phyloP scores from a whole-genome alignment of 192 early-diverging fungal species.

The Entomortierella chlamydospora region DNA sequence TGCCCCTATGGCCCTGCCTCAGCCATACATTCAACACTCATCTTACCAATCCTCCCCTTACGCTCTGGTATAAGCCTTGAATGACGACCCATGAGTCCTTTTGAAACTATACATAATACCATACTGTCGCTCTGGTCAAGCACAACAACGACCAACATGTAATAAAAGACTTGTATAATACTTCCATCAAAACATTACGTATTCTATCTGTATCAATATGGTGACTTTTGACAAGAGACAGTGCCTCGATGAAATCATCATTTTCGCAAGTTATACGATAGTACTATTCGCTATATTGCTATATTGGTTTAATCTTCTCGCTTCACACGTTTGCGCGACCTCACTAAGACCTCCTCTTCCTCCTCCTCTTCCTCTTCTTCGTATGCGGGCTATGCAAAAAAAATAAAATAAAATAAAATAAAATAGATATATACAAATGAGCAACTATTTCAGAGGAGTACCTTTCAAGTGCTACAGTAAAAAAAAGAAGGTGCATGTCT shows the following conservation, averaged over 20 bases:
- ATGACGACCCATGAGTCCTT: not conserved
- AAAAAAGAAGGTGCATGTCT: no score
- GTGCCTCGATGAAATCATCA: no score
- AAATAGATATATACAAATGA: no score
- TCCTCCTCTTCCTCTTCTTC: slow-evolving; percentile 17
- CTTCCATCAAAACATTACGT: not conserved
- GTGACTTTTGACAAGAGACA: no score
- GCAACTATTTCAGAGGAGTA: no score
- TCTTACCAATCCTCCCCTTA: slow-evolving; percentile 11
- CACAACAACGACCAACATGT: slow-evolving; percentile 10
- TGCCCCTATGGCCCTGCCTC: slow-evolving; percentile 19
- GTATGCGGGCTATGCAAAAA: slow-evolving; percentile 8
- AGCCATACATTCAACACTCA: slow-evolving; percentile 38
- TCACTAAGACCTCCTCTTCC: slow-evolving; percentile 33
- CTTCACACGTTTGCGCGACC: slow-evolving; percentile 33
- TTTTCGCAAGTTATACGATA: no score
- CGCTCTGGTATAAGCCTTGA: not conserved
- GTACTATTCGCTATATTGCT: no score
- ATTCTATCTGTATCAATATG: not conserved
- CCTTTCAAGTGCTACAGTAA: no score
- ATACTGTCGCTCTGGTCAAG: not conserved
- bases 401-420: no score
- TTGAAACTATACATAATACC: not conserved
- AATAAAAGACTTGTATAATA: slow-evolving; percentile 33
- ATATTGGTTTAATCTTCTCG: not conserved